A percentile compares a stretch with the other conserved stretches of the same genome.
phyloP scores from a whole-genome alignment of 2,329 filamentous ascomycete species.

The Aureobasidium leucospermi region DNA sequence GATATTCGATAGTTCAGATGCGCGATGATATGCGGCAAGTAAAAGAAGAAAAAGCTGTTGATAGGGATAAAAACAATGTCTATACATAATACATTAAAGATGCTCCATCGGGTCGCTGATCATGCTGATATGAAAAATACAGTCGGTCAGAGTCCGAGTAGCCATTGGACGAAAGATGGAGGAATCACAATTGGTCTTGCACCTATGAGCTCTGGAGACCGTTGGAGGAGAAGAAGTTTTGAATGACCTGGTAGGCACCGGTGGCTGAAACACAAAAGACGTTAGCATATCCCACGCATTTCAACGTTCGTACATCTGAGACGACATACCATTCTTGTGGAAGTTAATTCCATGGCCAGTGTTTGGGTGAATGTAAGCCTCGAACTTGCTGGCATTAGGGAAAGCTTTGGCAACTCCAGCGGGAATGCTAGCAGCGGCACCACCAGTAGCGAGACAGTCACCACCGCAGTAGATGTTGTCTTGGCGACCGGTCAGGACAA shows the following conservation, averaged over 20 bases:
- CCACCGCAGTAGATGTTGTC: slow-evolving; percentile 20
- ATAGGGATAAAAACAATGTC: neutral
- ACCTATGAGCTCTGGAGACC: slow-evolving; percentile 13
- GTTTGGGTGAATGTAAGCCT: slow-evolving; percentile 21
- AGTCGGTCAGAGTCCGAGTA: neutral
- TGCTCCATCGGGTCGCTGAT: neutral
- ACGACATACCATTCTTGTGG: slow-evolving; percentile 21
- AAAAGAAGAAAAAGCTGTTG: neutral
- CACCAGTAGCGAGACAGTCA: slow-evolving; percentile 16
- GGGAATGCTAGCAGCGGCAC: slow-evolving; percentile 18
- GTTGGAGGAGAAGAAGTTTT: slow-evolving; percentile 8
- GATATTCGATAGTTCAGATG: neutral
- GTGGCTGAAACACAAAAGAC: slow-evolving; percentile 7
- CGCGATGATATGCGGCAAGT: neutral
- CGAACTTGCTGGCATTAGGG: slow-evolving; percentile 13
- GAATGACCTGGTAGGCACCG: slow-evolving; percentile 10
- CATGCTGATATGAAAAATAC: neutral
- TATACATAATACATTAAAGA: neutral
- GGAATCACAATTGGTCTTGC: neutral
- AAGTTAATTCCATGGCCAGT: slow-evolving; percentile 28
- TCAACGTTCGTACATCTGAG: neutral
- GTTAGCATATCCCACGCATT: neutral
- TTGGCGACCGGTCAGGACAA: slow-evolving; percentile 23
- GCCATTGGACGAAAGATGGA: neutral
- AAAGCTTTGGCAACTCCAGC: slow-evolving; percentile 17